Conservation (phyloP, 169 alveolate species). For the Perkinsus olseni region DNA sequence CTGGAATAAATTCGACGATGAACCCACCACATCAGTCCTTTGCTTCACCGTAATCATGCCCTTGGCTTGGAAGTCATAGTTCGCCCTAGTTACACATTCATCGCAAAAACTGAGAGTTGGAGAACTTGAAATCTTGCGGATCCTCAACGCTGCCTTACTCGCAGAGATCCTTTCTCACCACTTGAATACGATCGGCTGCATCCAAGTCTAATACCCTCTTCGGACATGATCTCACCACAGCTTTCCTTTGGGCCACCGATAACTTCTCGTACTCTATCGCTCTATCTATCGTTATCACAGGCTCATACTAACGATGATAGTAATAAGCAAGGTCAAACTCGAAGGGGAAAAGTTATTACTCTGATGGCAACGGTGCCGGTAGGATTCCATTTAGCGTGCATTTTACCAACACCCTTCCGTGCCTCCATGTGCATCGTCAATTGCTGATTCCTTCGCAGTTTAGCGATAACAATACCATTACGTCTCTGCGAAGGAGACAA, state of each 20-base stretch:
- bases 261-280: background rate
- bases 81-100: background rate
- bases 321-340: background rate
- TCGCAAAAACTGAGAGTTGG: background rate
- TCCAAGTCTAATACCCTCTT: background rate
- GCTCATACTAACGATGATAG: background rate
- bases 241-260: background rate
- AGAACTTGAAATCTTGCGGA: no score
- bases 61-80: background rate
- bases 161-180: background rate
- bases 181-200: background rate
- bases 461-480: conserved; percentile 48
- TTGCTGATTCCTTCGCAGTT: conserved; percentile 54
- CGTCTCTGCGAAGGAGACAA: background rate
- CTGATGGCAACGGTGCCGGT: conserved; percentile 40
- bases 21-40: conserved; percentile 18
- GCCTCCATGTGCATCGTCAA: conserved; percentile 63
- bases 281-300: background rate
- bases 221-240: background rate
- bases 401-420: conserved; percentile 69
- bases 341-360: background rate
- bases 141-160: background rate
- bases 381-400: conserved; percentile 76
- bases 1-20: conserved; percentile 18
- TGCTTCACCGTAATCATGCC: background rate